Conservation (phyloP, 2,329 filamentous ascomycete species). For the Epichloe coenophiala region DNA sequence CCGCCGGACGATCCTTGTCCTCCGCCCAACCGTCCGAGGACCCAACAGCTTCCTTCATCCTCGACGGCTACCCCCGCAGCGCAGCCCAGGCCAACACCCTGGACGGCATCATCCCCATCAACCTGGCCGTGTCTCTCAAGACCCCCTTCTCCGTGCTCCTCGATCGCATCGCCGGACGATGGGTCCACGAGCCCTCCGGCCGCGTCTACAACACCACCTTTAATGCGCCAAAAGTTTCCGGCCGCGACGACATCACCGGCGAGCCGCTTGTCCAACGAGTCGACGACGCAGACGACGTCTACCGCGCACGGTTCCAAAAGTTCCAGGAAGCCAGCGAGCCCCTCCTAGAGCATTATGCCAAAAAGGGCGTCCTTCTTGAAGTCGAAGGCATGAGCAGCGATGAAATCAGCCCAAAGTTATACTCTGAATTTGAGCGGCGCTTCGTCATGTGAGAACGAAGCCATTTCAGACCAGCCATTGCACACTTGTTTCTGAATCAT, state of each 20-base stretch:
- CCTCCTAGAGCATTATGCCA: slow-evolving; percentile 77
- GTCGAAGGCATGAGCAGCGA: slow-evolving; percentile 83
- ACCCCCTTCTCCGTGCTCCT: slow-evolving; percentile 81
- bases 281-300: slow-evolving; percentile 80
- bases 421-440: slow-evolving; percentile 64
- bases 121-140: slow-evolving; percentile 75
- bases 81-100: slow-evolving; percentile 65
- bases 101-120: slow-evolving; percentile 79
- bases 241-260: slow-evolving; percentile 81
- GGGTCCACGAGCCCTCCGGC: slow-evolving; percentile 85
- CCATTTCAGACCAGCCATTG: not conserved
- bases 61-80: slow-evolving; percentile 92
- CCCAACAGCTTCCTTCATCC: slow-evolving; percentile 76
- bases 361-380: slow-evolving; percentile 74
- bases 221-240: slow-evolving; percentile 68
- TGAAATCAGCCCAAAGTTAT: slow-evolving; percentile 87
- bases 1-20: slow-evolving; percentile 9
- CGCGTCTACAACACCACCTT: slow-evolving; percentile 93
- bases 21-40: slow-evolving; percentile 44
- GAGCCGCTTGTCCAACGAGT: slow-evolving; percentile 69
- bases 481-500: no score
- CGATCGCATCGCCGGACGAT: slow-evolving; percentile 78
- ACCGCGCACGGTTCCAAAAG: slow-evolving; percentile 63
- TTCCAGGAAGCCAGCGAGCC: slow-evolving; percentile 81
- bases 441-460: slow-evolving; percentile 33